Base-by-base conservation (phyloP, 768 basidiomycete species). In the Dacryopinax primogenitus region DNA sequence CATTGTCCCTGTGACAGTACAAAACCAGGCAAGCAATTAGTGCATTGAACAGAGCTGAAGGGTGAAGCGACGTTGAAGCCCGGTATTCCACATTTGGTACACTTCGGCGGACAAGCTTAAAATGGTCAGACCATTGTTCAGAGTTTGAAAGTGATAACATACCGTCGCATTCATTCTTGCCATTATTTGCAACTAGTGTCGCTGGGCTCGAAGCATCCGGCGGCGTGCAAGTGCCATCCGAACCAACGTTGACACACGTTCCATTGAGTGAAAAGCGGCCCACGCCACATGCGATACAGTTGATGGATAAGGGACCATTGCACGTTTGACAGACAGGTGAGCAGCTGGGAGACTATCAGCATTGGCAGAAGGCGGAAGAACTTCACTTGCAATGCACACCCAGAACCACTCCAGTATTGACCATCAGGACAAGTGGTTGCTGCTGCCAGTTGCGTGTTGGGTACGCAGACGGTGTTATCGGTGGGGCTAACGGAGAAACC, bases 101-200 rank as follows among this genome's bases (percentile, higher is more conserved):
- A 94, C 73, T 87, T 87, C 1, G 87, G 78, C 7, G 90, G 90
- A 72, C 92, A 92, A 64, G 82, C 90, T 92, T 64, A 1, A 28
- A 63, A 32, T 21, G 33, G 63, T 39, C 30, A 67, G 28, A 61
- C 23, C 23, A 47, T 33, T 36, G 0, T n/a, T 16, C 18, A 62
- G 23, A 18, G 64, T 41, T 61, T 41, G 36, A 32, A 4, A 64
- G 51, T 62, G 35, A 30, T 63, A 37, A 80, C 87, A 74, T 70
- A 91, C 90, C 82, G 71, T 93, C 89, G 71, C 92, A 94, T 69
- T 85, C 83, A n/a, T 81, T 77, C 76, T 92, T 93, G 72, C 81
- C 80, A 69, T 90, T 90, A 69, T 95, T 87, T 23, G 84, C 90
- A 35, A 93, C 82, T 67, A 88, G 76, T 51, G 68, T 70, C n/a